These are phyloP conservation scores for Scedosporium boydii DNA, from an alignment of 2,329 filamentous ascomycete species.

Conservation along the genomic window DNA sequence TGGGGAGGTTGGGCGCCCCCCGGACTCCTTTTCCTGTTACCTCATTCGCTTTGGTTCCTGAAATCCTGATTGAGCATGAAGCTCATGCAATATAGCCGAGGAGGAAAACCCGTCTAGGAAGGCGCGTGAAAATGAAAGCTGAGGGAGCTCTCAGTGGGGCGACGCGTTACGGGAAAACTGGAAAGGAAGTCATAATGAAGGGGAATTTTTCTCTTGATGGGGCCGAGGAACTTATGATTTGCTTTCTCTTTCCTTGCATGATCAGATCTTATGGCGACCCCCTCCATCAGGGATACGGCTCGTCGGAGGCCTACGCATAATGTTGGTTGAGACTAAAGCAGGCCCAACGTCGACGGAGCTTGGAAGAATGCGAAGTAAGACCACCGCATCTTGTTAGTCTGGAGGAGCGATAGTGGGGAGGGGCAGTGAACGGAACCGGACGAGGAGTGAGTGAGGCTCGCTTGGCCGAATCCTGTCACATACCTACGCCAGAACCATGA, in stretches of 20 bases:
- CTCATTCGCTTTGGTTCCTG: background rate
- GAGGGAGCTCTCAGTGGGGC: background rate
- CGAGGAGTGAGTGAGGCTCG: too few species aligned
- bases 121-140: background rate
- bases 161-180: background rate
- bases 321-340: background rate
- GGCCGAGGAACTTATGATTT: conserved; percentile 4
- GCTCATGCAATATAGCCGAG: background rate
- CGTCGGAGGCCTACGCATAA: background rate
- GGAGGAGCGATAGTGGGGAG: too few species aligned
- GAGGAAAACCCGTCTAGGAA: background rate
- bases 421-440: too few species aligned
- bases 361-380: too few species aligned
- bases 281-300: background rate
- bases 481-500: background rate
- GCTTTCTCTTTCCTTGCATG: background rate
- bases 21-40: background rate
- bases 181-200: too few species aligned
- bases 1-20: background rate
- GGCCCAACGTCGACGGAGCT: background rate
- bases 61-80: background rate
- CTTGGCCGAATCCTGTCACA: too few species aligned
- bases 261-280: background rate
- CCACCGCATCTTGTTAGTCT: too few species aligned
- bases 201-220: background rate